A percentile compares a stretch with the other conserved stretches of the same genome.
phyloP scores from a whole-genome alignment of 257 asterid species.

The Jaltomata sinuosa region DNA sequence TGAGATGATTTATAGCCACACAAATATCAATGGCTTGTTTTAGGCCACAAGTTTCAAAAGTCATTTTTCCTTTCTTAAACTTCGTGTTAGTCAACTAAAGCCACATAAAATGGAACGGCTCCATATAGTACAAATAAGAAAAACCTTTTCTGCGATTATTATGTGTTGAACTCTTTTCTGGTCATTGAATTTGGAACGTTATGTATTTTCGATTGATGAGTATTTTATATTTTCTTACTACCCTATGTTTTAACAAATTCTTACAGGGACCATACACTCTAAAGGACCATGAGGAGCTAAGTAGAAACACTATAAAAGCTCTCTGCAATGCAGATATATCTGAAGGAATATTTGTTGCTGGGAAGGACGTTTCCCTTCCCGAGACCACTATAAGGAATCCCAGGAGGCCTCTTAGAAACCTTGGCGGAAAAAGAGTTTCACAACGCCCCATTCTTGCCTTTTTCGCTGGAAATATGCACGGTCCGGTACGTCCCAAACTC shows the following conservation, averaged over 20 bases:
- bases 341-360: slow-evolving; percentile 47
- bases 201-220: not conserved
- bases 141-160: not conserved
- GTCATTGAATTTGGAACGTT: not conserved
- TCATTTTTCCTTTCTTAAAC: not conserved
- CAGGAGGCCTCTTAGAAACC: slow-evolving; percentile 52
- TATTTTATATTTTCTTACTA: not conserved
- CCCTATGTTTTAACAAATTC: not conserved
- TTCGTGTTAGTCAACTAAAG: not conserved
- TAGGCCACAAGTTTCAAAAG: not conserved
- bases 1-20: not conserved
- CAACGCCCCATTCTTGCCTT: slow-evolving; percentile 85
- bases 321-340: slow-evolving; percentile 86
- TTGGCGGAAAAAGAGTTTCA: slow-evolving; percentile 80
- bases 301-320: slow-evolving; percentile 61
- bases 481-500: slow-evolving; percentile 70
- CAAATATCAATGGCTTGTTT: not conserved
- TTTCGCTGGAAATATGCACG: slow-evolving; percentile 80
- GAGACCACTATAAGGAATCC: slow-evolving; percentile 67
- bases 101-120: not conserved
- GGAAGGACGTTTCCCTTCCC: slow-evolving; percentile 77
- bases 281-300: slow-evolving; percentile 56
- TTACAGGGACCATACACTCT: slow-evolving; percentile 71
- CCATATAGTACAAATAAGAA: not conserved
- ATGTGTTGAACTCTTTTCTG: not conserved